These are phyloP conservation scores for Hanseniaspora taiwanica DNA, from an alignment of 805 yeast species.

Conservation along the genomic window DNA sequence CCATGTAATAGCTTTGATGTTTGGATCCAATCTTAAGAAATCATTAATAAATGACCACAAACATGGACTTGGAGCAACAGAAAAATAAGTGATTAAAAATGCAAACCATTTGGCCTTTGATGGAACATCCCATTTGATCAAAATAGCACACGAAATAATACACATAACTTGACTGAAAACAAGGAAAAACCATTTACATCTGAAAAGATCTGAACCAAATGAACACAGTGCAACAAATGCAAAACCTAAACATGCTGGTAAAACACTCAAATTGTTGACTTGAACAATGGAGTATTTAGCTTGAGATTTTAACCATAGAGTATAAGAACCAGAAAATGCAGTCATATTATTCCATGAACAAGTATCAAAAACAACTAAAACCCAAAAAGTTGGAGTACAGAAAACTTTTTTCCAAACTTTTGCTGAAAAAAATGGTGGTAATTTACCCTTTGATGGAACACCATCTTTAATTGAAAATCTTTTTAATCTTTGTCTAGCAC, in stretches of 20 bases:
- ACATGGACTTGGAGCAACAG: slow-evolving; percentile 53
- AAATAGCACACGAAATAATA: slow-evolving; percentile 37
- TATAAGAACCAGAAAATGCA: slow-evolving; percentile 40
- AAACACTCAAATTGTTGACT: slow-evolving; percentile 37
- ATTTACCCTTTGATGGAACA: slow-evolving; percentile 14
- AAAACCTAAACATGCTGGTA: slow-evolving; percentile 50
- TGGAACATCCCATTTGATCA: slow-evolving; percentile 49
- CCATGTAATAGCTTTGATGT: slow-evolving; percentile 42
- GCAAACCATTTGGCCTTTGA: slow-evolving; percentile 53
- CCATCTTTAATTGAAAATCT: slow-evolving; percentile 25
- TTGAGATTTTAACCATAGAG: slow-evolving; percentile 48
- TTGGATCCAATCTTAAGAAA: slow-evolving; percentile 42
- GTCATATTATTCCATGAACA: slow-evolving; percentile 53
- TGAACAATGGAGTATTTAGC: slow-evolving; percentile 29
- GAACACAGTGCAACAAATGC: slow-evolving; percentile 33
- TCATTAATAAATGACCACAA: slow-evolving; percentile 46
- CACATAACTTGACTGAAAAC: slow-evolving; percentile 40
- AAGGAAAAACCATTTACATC: slow-evolving; percentile 41
- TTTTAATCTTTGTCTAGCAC: slow-evolving; percentile 32
- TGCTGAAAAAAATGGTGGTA: slow-evolving; percentile 24
- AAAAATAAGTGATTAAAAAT: slow-evolving; percentile 43
- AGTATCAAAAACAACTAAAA: slow-evolving; percentile 39
- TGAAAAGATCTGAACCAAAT: slow-evolving; percentile 36
- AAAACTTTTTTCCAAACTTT: slow-evolving; percentile 41
- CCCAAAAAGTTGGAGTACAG: slow-evolving; percentile 42